Evolutionary conservation across 2,329 filamentous ascomycete species (phyloP), one percentile per base, ranked within the genome.

Genomic region (Aspergillus persii): DNA sequence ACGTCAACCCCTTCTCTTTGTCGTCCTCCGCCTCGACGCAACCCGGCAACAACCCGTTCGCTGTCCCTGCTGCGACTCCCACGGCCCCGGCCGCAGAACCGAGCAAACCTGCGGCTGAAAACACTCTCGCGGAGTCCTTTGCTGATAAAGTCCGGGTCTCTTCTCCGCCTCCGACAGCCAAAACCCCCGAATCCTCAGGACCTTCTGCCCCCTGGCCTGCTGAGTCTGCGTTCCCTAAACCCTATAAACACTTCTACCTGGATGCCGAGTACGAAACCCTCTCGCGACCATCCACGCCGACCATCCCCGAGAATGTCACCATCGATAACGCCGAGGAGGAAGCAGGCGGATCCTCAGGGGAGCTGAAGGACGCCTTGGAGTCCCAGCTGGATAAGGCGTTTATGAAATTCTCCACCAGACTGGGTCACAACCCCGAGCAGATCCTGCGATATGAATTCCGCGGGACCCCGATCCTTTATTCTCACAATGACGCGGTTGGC

Each of bases 181-280:
- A 73, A 63, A 63, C 71, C 33, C 78, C 69, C 33, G 71, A 73
- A 61, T 71, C 71, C 27, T 67, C 73, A 5, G 71, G 71, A 2
- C 80, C 85, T 0, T 78, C 83, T 1, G 85, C 92, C 65, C 89
- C 91, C 8, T 98, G 93, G 93, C 94, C 94, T 0, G 71, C 83
- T 11, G 77, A 81, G 44, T 81, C 85, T 1, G 77, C 82, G 0
- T 88, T 90, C 65, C 90, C 91, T 0, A 61, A 80, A 1, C 81
- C 92, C 0, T 98, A 93, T 76, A 89, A 91, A 0, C 79, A 84
- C 31, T 90, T 89, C 71, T 91, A 92, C 79, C 86, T 94, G 49
- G 95, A 98, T 67, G 94, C 94, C 54, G 94, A 96, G 70, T 96
- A 91, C 77, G 95, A 99, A 76, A 90, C 89, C 3, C 84, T 98